phyloP scores from a whole-genome alignment of 1,284 basidiomycete species.

The Austroboletus olivaceoglutinosus region DNA sequence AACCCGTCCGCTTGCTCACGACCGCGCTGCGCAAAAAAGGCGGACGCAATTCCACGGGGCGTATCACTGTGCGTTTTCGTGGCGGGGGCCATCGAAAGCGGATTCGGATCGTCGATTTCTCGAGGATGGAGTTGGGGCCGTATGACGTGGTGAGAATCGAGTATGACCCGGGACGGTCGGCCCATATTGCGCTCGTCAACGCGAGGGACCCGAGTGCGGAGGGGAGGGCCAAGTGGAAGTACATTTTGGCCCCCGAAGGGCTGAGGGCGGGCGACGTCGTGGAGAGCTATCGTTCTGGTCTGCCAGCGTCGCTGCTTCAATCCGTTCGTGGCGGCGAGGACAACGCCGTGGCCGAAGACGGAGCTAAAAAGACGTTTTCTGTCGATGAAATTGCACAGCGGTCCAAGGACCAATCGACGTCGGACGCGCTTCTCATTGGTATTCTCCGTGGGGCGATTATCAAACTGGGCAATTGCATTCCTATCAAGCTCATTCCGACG shows the following conservation, averaged over 20 bases:
- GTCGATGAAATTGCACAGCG: constrained; percentile 21
- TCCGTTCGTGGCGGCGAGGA: constrained; percentile 46
- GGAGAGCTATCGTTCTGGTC: constrained; percentile 82
- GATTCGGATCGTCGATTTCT: constrained; percentile 87
- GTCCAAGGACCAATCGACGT: constrained; percentile 36
- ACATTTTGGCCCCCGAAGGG: constrained; percentile 91
- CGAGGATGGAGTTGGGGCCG: constrained; percentile 70
- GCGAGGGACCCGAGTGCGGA: constrained; percentile 51
- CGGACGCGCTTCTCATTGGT: constrained; percentile 76
- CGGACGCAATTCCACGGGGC: constrained; percentile 82
- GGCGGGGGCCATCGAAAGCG: constrained; percentile 93
- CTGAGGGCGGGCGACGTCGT: constrained; percentile 87
- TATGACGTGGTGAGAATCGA: constrained; percentile 93
- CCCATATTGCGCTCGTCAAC: constrained; percentile 89
- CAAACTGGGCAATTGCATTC: constrained; percentile 92
- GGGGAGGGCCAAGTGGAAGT: constrained; percentile 64
- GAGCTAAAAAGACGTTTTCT: constrained; percentile 26
- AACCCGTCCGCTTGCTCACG: constrained; percentile 84
- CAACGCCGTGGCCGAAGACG: constrained; percentile 25
- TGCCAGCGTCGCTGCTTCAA: constrained; percentile 74
- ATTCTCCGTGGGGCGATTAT: constrained; percentile 83
- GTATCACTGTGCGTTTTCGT: constrained; percentile 84
- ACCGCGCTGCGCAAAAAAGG: constrained; percentile 81
- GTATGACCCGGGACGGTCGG: constrained; percentile 93
- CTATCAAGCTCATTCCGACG: constrained; percentile 86